Evolutionary conservation across 2,329 filamentous ascomycete genomes (phyloP), one percentile per base, ranked within the genome.

Genomic region (Aureobasidium sp.): DNA sequence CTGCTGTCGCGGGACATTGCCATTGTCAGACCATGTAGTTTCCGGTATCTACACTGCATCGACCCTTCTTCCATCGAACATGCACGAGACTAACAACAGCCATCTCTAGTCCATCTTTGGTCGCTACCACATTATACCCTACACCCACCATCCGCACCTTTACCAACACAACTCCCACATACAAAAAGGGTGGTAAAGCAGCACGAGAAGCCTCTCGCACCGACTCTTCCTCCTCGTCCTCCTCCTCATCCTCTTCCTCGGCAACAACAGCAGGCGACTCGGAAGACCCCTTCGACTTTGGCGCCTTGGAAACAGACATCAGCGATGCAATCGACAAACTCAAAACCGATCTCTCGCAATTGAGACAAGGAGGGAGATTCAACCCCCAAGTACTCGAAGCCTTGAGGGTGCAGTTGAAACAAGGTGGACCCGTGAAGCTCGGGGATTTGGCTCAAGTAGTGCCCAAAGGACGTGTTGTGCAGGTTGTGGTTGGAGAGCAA

Each of bases 361-460:
- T 92, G 16, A 82, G 89, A 6, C 83, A 87, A 0, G 88, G 89
- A 8, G 90, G 90, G 0, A 79, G 88, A 31, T 84, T 91, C 73
- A 91, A 90, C 68, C 86, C 88, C 0, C 85, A 89, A 55, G 75
- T 85, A 2, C 80, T 93, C 36, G 90, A 92, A 76, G 80, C 77
- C 25, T 71, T 93, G 62, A 83, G 85, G 43, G 90, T 93, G n/a
- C 80, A 85, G 58, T 71, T 90, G 66, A 87, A 90, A 72, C 64
- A 74, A 72, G n/a, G 73, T 72, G 66, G 65, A 13, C 43, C 62
- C 47, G 82, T 87, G 56, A 83, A 80, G 68, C 71, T 93, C 59
- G 83, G 85, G 13, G 90, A 92, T 73, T 73, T 93, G 65, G 90
- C 90, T 3, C 90, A 91, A 73, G 88, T 93, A 20, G 81, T 92